Conservation (phyloP, 2,329 filamentous ascomycete species). For the Dryadomyces quercus-mongolicae region DNA sequence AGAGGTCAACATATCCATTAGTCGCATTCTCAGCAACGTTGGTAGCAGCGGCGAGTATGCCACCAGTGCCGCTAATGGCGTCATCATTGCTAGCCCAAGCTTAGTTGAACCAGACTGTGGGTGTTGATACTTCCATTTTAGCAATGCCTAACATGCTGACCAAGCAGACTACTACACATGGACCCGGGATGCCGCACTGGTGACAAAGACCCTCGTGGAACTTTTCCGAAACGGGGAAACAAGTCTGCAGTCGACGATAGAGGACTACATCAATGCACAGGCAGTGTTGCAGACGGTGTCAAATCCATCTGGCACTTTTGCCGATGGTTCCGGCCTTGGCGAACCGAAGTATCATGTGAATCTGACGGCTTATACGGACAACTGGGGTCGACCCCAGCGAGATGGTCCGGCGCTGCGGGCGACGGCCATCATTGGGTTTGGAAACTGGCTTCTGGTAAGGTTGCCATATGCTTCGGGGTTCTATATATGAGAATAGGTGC, state of each 20-base stretch:
- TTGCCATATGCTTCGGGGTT: no score
- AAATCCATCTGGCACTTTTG: conserved; percentile 54
- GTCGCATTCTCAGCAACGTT: no score
- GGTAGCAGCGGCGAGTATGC: no score
- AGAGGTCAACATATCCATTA: no score
- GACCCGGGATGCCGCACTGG: conserved; percentile 63
- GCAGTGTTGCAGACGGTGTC: conserved; percentile 52
- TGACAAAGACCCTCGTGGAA: conserved; percentile 58
- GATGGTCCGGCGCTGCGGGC: conserved; percentile 70
- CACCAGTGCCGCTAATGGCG: no score
- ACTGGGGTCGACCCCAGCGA: conserved; percentile 66
- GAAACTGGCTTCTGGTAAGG: conserved; percentile 48
- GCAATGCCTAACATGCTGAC: neutral
- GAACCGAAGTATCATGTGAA: conserved; percentile 66
- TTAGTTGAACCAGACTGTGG: no score
- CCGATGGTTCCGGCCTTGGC: conserved; percentile 43
- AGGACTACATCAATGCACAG: conserved; percentile 57
- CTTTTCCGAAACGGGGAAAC: conserved; percentile 36
- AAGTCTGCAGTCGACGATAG: conserved; percentile 44
- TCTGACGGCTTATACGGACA: conserved; percentile 48
- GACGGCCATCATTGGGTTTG: conserved; percentile 59
- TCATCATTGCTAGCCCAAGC: no score
- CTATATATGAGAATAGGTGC: neutral
- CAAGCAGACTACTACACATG: conserved; percentile 56
- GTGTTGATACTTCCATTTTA: no score